Base-by-base conservation (phyloP, 2,329 filamentous ascomycete species). In the Arthroderma sp. region DNA sequence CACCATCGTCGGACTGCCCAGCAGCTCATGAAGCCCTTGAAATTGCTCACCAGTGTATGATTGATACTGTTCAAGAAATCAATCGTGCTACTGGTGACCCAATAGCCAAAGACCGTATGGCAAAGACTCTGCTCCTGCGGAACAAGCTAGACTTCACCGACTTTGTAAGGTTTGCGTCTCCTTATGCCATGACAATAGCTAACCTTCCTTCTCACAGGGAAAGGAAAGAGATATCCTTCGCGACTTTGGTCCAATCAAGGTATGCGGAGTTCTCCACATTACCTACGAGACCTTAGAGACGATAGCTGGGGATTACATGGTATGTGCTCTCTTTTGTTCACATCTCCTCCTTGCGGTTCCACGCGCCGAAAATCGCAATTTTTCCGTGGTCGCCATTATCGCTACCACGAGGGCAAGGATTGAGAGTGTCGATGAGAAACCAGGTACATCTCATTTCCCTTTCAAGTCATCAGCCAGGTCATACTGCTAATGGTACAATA, bases 81-180 rank as follows among this genome's bases (percentile, higher is more conserved):
- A 95, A 97, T 67, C 78, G 82, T 58, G 88, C 88, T n/a, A 91
- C 87, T 23, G 84, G 89, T 59, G 87, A 93, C 65, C 81, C 82
- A 7, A 75, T 81, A 51, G 83, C 84, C 63, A 85, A 85, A 64
- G 79, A 78, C 17, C 79, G 81, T 0, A 81, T 96, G 57, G 84
- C 91, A 64, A 90, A 85, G 63, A 94, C 90, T 0, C 90, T 91
- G 82, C 73, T 88, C 19, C 76, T 98, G 13, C 90, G 95, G 70
- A 86, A 91, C 63, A 84, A 88, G 35, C 78, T 97, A 8, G 77
- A 80, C 0, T 91, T 95, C 28, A 56, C 84, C 1, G 79, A 86
- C 61, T 81, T 86, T 69, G 87, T 91, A 74, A 67, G 77, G 66
- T 23, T 56, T 56, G 56, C 33, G 4, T 39, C 8, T 49, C 52